phyloP scores from a whole-genome alignment of 306 rosid species.

The Quercus cerris region DNA sequence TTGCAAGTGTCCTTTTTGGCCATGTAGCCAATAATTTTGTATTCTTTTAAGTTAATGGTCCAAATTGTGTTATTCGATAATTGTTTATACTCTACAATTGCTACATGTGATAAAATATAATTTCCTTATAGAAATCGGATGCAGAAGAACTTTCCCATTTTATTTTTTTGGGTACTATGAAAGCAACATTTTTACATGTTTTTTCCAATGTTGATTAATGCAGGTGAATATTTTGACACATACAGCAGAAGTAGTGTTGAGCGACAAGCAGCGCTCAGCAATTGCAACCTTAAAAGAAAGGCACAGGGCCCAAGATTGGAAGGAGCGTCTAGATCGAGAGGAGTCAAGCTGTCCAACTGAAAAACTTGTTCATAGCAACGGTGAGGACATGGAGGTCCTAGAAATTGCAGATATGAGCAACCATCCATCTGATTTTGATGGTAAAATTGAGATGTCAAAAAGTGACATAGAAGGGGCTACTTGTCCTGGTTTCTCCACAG shows the following conservation, averaged over 20 bases:
- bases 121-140: background rate
- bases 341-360: conserved; percentile 3
- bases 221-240: conserved; percentile 85
- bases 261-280: conserved; percentile 34
- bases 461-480: conserved; percentile 17
- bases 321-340: conserved; percentile 31
- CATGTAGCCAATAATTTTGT: background rate
- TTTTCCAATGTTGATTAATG: conserved; percentile 6
- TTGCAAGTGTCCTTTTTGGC: background rate
- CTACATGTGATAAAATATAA: background rate
- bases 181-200: background rate
- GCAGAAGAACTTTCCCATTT: background rate
- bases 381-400: conserved; percentile 15
- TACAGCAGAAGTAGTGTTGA: conserved; percentile 54
- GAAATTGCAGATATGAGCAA: conserved; percentile 12
- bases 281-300: conserved; percentile 55
- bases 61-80: background rate
- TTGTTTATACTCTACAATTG: background rate
- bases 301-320: conserved; percentile 64
- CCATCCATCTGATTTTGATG: conserved; percentile 21
- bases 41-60: background rate
- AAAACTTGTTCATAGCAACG: conserved; percentile 9
- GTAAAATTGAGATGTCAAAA: conserved; percentile 7
- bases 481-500: conserved; percentile 11
- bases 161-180: background rate